Base-by-base conservation (phyloP, 2,329 filamentous ascomycete genomes). In the Paradendryphiella salina region DNA sequence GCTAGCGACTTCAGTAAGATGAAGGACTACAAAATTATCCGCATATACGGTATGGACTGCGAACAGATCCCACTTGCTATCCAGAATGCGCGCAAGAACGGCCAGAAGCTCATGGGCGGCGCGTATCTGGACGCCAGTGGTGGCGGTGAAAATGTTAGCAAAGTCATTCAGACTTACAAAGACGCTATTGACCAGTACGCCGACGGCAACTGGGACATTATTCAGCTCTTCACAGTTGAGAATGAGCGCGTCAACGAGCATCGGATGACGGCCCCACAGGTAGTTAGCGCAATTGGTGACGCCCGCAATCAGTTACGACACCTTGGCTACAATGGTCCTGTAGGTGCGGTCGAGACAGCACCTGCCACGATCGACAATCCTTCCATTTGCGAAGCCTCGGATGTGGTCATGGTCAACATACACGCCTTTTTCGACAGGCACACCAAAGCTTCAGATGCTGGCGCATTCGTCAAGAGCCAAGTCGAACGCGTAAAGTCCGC, bases 291-390 rank as follows among this genome's bases (percentile, higher is more conserved):
- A 3, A 76, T 94, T 32, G 72, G 73, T 2, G 71, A 76, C 35
- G 86, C 85, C 13, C 83, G 87, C 15, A 59, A 63, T 11, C 76
- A 78, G 2, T 81, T 95, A 31, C 79, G 81, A 21, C 69, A 65
- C 0, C 80, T 81, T 18, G 89, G 88, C 0, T 96, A 87, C 73
- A 71, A 74, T 2, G 90, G 90, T 2, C 83, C 84, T 1, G 84
- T 96, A 23, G 88, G 92, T 31, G 85, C 87, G 0, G 88, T 93
- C 38, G 91, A 96, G 69, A 93, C 89, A 0, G 88, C 89, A 64
- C 80, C 82, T 17, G 85, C 86, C 4, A 80, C 85, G n/a, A 76
- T 85, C 39, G 74, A 77, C 42, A 81, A 93, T 61, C 86, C 86
- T 0, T 75, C 82, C 43, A 80, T 96, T 39, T 95, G 90, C 74